A percentile compares a stretch with the other conserved stretches of the same genome.
phyloP scores from a whole-genome alignment of 139 green algal genomes.

The Chlamydomonas incerta region DNA sequence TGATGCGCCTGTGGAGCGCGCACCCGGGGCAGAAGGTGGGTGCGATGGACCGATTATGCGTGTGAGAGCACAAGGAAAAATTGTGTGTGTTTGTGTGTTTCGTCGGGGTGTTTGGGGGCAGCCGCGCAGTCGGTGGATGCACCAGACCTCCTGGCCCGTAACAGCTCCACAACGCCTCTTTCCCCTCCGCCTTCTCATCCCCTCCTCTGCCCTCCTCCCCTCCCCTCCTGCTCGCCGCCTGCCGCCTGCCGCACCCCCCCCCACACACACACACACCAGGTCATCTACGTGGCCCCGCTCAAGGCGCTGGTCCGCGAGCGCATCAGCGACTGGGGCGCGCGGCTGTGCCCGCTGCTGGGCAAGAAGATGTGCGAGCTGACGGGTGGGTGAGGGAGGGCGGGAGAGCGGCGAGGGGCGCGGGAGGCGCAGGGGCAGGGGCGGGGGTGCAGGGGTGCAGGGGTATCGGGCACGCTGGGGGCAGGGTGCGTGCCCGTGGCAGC shows the following conservation, averaged over 20 bases:
- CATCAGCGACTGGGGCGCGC: constrained; percentile 92
- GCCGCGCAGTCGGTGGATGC: too few relatives aligned
- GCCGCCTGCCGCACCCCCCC: too few relatives aligned
- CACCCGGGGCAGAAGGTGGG: constrained; percentile 76
- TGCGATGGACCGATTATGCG: not conserved
- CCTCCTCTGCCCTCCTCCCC: not conserved
- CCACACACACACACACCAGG: too few relatives aligned
- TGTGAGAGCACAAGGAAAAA: too few relatives aligned
- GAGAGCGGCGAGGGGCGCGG: not conserved
- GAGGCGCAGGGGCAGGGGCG: too few relatives aligned
- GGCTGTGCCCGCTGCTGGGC: constrained; percentile 80
- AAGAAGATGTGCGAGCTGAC: constrained; percentile 95
- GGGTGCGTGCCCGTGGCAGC: too few relatives aligned
- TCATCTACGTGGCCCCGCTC: constrained; percentile 98
- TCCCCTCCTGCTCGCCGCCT: too few relatives aligned
- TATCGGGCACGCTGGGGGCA: too few relatives aligned
- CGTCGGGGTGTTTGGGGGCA: too few relatives aligned
- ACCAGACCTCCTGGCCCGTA: too few relatives aligned
- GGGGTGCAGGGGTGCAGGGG: not conserved
- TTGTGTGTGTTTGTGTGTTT: too few relatives aligned
- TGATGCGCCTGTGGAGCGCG: constrained; percentile 86
- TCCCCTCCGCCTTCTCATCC: not conserved
- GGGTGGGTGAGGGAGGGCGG: constrained; percentile 42
- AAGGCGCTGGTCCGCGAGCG: constrained; percentile 97
- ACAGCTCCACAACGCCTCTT: too few relatives aligned